Conservation (phyloP, 2,329 filamentous ascomycete species). For the Penicillium sp. region DNA sequence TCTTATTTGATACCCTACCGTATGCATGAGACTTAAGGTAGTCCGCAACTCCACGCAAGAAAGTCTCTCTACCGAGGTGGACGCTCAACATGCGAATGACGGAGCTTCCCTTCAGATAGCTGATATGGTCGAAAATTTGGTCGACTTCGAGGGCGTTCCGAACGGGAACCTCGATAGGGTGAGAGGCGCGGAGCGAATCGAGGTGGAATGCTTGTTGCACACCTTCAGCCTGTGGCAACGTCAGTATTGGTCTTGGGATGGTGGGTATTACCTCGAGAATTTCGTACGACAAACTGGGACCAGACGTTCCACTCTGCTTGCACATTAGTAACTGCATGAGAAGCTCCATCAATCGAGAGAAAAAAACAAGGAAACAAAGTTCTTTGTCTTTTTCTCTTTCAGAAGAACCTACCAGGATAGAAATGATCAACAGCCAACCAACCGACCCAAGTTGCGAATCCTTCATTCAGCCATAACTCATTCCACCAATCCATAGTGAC, state of each 20-base stretch:
- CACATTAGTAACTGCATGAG: conserved; percentile 19
- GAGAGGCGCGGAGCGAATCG: conserved; percentile 85
- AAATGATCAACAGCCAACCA: conserved; percentile 90
- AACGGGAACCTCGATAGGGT: conserved; percentile 94
- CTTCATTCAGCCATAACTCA: conserved; percentile 91
- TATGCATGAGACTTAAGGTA: conserved; percentile 90
- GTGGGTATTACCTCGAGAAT: conserved; percentile 52
- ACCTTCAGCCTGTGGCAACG: conserved; percentile 67
- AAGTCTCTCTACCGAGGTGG: conserved; percentile 82
- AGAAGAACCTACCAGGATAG: conserved; percentile 62
- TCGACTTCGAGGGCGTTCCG: conserved; percentile 92
- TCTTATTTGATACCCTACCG: conserved; percentile 47
- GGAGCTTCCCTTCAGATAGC: conserved; percentile 93
- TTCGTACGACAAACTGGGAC: conserved; percentile 85
- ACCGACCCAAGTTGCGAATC: conserved; percentile 97
- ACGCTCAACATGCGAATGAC: conserved; percentile 94
- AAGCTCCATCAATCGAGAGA: not conserved
- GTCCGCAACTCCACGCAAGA: conserved; percentile 83
- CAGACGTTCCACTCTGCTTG: conserved; percentile 85
- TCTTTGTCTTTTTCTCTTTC: too few species aligned
- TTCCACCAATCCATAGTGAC: conserved; percentile 98
- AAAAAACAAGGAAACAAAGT: not conserved
- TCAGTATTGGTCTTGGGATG: conserved; percentile 37
- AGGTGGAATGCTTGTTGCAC: conserved; percentile 89
- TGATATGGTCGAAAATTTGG: conserved; percentile 96